Conservation (phyloP, 176 grass and related monocot genomes). For the Lolium perenne region DNA sequence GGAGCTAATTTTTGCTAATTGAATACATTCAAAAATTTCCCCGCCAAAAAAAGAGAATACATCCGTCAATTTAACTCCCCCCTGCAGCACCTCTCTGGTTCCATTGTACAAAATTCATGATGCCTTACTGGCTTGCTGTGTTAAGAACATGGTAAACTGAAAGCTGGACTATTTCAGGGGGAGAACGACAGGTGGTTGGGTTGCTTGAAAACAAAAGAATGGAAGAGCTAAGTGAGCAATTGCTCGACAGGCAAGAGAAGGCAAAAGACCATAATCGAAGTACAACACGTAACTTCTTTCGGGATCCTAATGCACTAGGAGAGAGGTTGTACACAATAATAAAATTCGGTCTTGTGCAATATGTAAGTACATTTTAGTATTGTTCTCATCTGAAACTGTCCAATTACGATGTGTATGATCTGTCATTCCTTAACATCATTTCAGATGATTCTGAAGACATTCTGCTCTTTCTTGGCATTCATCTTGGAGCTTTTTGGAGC, state of each 20-base stretch:
- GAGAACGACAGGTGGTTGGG: constrained; percentile 63
- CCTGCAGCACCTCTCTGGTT: background rate
- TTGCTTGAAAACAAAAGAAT: constrained; percentile 73
- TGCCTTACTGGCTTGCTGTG: background rate
- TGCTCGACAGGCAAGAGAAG: constrained; percentile 59
- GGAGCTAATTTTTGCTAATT: background rate
- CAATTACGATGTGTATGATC: constrained; percentile 3
- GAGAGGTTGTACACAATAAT: constrained; percentile 72
- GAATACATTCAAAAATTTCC: background rate
- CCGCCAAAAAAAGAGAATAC: no score
- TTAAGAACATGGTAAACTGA: background rate
- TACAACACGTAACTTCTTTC: constrained; percentile 53
- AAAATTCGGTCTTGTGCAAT: constrained; percentile 95
- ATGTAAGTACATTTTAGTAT: constrained; percentile 58
- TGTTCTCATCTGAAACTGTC: background rate
- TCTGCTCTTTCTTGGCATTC: constrained; percentile 82
- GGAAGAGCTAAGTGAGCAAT: constrained; percentile 58
- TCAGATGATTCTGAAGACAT: constrained; percentile 91
- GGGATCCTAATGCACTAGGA: constrained; percentile 61
- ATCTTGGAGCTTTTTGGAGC: constrained; percentile 75
- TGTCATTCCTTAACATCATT: constrained; percentile 27
- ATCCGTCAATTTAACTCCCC: background rate
- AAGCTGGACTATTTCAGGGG: constrained; percentile 52
- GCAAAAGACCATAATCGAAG: constrained; percentile 23
- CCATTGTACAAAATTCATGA: background rate